Conservation (phyloP, 2,329 filamentous ascomycete species). For the Cladosporium austrohemisphaericum region DNA sequence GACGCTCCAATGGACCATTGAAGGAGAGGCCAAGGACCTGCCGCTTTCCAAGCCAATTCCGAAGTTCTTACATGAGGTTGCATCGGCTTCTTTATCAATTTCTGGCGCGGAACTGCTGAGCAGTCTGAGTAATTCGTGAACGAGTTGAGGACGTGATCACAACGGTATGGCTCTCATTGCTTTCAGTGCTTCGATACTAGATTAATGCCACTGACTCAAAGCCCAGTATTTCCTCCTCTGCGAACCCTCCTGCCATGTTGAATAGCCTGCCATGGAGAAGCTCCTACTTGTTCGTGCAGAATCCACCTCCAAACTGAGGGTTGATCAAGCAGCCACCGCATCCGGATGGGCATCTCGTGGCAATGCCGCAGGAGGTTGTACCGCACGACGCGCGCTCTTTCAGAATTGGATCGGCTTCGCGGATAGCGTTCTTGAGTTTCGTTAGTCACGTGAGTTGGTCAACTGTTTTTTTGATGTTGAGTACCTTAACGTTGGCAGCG, state of each 20-base stretch:
- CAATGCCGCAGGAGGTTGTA: neutral
- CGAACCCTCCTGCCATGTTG: no score
- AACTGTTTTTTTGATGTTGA: neutral
- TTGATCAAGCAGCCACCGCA: neutral
- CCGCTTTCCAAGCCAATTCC: slow-evolving; percentile 21
- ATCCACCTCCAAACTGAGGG: slow-evolving; percentile 1
- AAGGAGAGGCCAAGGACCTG: slow-evolving; percentile 12
- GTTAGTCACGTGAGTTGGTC: neutral
- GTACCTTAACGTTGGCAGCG: neutral
- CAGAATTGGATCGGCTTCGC: neutral
- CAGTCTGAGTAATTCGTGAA: no score
- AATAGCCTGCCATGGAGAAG: no score
- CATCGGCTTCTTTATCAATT: slow-evolving; percentile 17
- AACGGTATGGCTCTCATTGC: no score
- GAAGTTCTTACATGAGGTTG: slow-evolving; percentile 20
- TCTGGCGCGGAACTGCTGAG: slow-evolving; percentile 18
- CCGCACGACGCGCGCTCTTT: neutral
- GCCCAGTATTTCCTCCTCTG: no score
- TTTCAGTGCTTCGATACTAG: no score
- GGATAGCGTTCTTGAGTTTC: neutral
- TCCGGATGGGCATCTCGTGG: neutral
- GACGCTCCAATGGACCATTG: neutral
- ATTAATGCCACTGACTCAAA: no score
- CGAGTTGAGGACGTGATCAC: no score
- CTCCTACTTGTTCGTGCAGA: neutral